phyloP scores from a whole-genome alignment of 106 monocot species.

The Posidonia australis region DNA sequence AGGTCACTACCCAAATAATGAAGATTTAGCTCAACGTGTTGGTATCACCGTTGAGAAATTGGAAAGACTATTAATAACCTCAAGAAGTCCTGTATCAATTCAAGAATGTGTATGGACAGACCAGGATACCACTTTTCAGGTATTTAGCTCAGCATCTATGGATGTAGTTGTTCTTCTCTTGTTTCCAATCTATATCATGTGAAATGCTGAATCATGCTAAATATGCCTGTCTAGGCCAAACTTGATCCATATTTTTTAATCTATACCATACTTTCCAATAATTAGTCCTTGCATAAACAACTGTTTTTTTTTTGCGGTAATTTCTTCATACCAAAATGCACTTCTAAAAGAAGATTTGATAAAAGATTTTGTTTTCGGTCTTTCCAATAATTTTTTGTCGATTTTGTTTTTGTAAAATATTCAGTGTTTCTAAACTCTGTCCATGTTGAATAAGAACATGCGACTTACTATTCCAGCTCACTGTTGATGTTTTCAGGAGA shows the following conservation, averaged over 20 bases:
- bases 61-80: slow-evolving; percentile 25
- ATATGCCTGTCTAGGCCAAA: neutral
- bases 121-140: slow-evolving; percentile 67
- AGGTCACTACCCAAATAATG: slow-evolving; percentile 51
- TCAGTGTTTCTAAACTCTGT: neutral
- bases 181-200: neutral
- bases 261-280: too few species aligned
- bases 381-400: too few species aligned
- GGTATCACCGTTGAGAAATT: slow-evolving; percentile 56
- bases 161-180: neutral
- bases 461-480: neutral
- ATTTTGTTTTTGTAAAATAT: neutral
- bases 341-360: too few species aligned
- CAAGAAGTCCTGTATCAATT: slow-evolving; percentile 68
- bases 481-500: slow-evolving; percentile 42
- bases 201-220: too few species aligned
- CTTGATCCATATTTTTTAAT: too few species aligned
- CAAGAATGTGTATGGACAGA: slow-evolving; percentile 49
- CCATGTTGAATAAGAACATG: neutral
- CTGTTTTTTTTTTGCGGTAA: too few species aligned
- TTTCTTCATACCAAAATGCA: too few species aligned
- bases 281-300: too few species aligned
- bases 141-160: slow-evolving; percentile 10
- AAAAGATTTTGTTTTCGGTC: too few species aligned
- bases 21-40: slow-evolving; percentile 57